Percentiles rank a stretch among this genome's conserved stretches.
Conservation (phyloP, 495 filamentous ascomycete species). For the Hypoxylon fragiforme region DNA sequence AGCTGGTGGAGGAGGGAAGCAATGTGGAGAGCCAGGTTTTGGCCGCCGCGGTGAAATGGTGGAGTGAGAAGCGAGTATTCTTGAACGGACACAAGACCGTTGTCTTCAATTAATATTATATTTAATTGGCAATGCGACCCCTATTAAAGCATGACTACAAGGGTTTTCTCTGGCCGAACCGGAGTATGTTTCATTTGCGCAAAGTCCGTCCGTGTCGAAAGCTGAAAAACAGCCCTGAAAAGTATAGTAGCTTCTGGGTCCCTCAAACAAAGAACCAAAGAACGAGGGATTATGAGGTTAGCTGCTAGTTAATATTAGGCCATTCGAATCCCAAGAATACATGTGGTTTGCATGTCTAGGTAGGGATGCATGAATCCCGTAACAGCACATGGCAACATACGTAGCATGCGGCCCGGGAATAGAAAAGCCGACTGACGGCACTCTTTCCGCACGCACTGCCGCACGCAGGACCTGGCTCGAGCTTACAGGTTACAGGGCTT, state of each 20-base stretch:
- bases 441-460: not conserved
- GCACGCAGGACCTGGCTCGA: no score
- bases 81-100: constrained; percentile 75
- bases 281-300: no score
- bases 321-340: not conserved
- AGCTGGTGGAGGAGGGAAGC: constrained; percentile 70
- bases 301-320: no score
- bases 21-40: constrained; percentile 77
- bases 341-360: not conserved
- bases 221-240: no score
- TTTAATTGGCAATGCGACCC: not conserved
- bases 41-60: constrained; percentile 72
- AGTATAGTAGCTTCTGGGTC: no score
- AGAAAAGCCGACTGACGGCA: constrained; percentile 1
- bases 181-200: no score
- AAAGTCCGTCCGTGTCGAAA: no score
- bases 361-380: constrained; percentile 3
- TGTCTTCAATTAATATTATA: constrained; percentile 56
- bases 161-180: no score
- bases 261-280: no score
- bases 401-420: constrained; percentile 22
- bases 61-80: constrained; percentile 69
- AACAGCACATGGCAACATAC: constrained; percentile 19
- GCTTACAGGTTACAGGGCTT: no score
- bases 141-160: not conserved